Evolutionary conservation across 148 eudicot species (phyloP), one percentile per base, ranked within the genome.

Genomic region (Camellia japonica): DNA sequence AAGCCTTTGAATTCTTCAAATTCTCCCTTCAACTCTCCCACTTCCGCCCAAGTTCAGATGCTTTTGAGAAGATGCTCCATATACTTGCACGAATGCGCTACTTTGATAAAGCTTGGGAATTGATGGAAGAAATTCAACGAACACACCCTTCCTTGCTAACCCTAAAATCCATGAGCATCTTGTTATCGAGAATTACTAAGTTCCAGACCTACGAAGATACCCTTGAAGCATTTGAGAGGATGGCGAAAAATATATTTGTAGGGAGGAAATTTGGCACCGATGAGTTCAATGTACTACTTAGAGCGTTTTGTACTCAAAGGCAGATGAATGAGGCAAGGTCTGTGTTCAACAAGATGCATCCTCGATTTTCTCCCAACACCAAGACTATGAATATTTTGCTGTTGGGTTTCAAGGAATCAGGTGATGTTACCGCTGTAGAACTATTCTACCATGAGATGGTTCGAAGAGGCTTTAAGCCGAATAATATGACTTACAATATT

Each of bases 351-450:
- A 95, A 87, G 85, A 73, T 90, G 88, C 82, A 84, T 83, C 56
- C 82, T 61, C 88, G 89, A 44, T 95, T 90, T 78, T 63, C 87
- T 63, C 88, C 92, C 38, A 86, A 90, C 85, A 87, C 86, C 71
- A 93, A 90, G 82, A 95, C 97, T 55, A 93, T 95, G 97, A 95
- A 93, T 85, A 93, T 95, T 30, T 83, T 95, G 87, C 90, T 95
- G 7, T 80, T 95, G 84, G 97, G 98, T 69, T 95, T 95, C 81
- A 95, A 91, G 86, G 93, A 93, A 83, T 80, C 96, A 0, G 94
- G 94, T 30, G 91, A 90, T 87, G 69, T 91, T 77, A 86, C 93
- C 76, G 80, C 94, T 0, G 97, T 93, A 15, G 98, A 95, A 78
- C 82, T 93, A 2, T 95, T 95, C 80, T 93, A 93, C 76, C 97